Percentiles rank a stretch among this genome's conserved stretches.
Conservation (phyloP, 176 grass and related monocot species). For the Triticum monococcum region DNA sequence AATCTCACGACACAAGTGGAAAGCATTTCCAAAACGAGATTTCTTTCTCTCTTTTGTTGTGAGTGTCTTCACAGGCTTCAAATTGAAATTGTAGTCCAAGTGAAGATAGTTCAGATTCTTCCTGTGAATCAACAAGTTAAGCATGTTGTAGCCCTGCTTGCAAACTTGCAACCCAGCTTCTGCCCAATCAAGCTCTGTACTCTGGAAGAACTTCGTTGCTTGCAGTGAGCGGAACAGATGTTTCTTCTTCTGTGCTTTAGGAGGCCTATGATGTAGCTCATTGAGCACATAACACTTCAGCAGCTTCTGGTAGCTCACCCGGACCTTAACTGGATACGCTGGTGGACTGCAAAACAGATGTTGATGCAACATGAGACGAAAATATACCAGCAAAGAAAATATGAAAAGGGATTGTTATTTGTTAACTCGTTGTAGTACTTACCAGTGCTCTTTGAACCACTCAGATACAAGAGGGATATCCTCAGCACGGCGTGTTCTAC, state of each 20-base stretch:
- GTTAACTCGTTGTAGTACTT: constrained; percentile 17
- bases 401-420: neutral
- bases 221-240: constrained; percentile 93
- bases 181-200: constrained; percentile 96
- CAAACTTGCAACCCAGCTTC: constrained; percentile 98
- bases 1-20: constrained; percentile 96
- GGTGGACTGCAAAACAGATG: constrained; percentile 68
- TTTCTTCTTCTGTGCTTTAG: constrained; percentile 97
- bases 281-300: constrained; percentile 97
- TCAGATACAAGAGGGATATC: constrained; percentile 98
- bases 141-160: constrained; percentile 99
- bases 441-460: constrained; percentile 99
- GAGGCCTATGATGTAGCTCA: constrained; percentile 88
- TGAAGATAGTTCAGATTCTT: constrained; percentile 99
- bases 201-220: constrained; percentile 97
- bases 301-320: constrained; percentile 97
- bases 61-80: constrained; percentile 98
- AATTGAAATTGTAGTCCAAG: constrained; percentile 97
- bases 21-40: constrained; percentile 99
- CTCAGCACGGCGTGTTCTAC: constrained; percentile 84
- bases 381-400: neutral
- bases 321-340: constrained; percentile 95
- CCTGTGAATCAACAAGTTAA: constrained; percentile 96
- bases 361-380: neutral
- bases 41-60: constrained; percentile 99